Evolutionary conservation across 2,329 filamentous ascomycete species (phyloP).

Genomic region (Rutstroemia sp.): DNA sequence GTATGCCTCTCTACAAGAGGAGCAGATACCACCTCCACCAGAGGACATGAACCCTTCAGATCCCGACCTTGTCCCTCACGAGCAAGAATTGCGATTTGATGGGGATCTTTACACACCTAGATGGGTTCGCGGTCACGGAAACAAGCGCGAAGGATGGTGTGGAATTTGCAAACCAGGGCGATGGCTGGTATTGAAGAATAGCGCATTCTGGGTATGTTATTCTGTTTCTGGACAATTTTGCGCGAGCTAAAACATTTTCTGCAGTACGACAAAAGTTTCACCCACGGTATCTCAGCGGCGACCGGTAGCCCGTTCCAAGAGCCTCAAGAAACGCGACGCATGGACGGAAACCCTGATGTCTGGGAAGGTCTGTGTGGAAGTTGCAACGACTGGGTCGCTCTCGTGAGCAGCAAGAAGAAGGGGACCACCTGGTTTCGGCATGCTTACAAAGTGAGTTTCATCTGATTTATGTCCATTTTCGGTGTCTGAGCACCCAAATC

Average conservation of each 20-base stretch:
- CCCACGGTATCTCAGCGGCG: conserved; percentile 76
- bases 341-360: conserved; percentile 73
- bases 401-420: conserved; percentile 84
- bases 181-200: conserved; percentile 86
- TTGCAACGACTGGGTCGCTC: conserved; percentile 73
- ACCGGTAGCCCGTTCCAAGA: conserved; percentile 73
- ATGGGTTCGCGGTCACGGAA: conserved; percentile 80
- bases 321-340: conserved; percentile 66
- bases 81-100: conserved; percentile 71
- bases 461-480: neutral
- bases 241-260: neutral
- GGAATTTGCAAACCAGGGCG: conserved; percentile 79
- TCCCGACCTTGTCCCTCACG: conserved; percentile 67
- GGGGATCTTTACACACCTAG: conserved; percentile 76
- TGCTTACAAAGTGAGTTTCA: conserved; percentile 65
- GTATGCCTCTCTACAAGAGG: conserved; percentile 66
- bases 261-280: conserved; percentile 82
- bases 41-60: conserved; percentile 77
- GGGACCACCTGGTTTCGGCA: conserved; percentile 89
- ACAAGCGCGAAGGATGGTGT: conserved; percentile 85
- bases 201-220: conserved; percentile 57
- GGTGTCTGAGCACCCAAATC: neutral
- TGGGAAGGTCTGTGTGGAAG: conserved; percentile 75
- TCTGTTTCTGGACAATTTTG: too few relatives aligned
- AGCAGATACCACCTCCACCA: conserved; percentile 65